Evolutionary conservation across 768 basidiomycete genomes (phyloP).

Genomic region (Astraeus odoratus): DNA sequence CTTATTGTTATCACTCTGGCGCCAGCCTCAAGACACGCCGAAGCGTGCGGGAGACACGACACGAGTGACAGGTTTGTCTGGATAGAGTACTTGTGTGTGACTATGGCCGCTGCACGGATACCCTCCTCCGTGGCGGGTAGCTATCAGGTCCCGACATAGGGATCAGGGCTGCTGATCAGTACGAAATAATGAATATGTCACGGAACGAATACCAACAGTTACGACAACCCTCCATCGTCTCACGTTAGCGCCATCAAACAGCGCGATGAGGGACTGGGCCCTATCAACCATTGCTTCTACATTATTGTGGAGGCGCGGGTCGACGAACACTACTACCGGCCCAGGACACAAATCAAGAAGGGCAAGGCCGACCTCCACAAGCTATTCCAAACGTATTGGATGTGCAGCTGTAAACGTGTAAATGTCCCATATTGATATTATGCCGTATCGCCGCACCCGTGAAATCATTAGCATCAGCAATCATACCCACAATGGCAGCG

Average conservation of each 20-base stretch:
- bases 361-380: slow-evolving; percentile 43
- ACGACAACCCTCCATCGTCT: slow-evolving; percentile 37
- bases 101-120: slow-evolving; percentile 37
- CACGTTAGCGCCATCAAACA: slow-evolving; percentile 37
- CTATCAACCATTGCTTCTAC: slow-evolving; percentile 33
- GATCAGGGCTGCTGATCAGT: no score
- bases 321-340: slow-evolving; percentile 45
- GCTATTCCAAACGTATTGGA: slow-evolving; percentile 23
- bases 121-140: slow-evolving; percentile 55
- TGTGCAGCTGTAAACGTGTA: neutral
- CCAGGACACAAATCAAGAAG: slow-evolving; percentile 40
- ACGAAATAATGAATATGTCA: neutral
- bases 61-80: slow-evolving; percentile 47
- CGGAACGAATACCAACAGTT: slow-evolving; percentile 33
- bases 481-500: no score
- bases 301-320: slow-evolving; percentile 39
- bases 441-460: neutral
- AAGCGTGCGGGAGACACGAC: slow-evolving; percentile 47
- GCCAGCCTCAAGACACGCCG: slow-evolving; percentile 47
- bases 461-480: no score
- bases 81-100: slow-evolving; percentile 34
- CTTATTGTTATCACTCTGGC: slow-evolving; percentile 43
- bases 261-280: slow-evolving; percentile 34
- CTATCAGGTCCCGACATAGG: no score
- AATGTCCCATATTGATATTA: neutral